Conservation (phyloP, 2,329 filamentous ascomycete species). For the Pseudogymnoascus sp. region DNA sequence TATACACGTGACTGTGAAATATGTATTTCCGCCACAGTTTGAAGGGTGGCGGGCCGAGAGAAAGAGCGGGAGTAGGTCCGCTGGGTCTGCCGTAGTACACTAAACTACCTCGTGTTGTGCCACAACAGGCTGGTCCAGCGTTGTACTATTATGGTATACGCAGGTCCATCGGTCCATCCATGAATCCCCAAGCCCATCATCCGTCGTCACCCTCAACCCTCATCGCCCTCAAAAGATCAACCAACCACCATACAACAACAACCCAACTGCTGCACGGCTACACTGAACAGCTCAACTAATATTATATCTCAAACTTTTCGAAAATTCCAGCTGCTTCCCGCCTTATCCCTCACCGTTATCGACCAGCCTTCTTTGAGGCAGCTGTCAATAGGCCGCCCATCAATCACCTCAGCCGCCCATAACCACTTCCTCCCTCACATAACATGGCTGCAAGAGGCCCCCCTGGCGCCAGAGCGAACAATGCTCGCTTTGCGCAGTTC, state of each 20-base stretch:
- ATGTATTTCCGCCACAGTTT: not conserved
- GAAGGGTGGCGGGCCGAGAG: not conserved
- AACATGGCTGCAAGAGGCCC: constrained; percentile 76
- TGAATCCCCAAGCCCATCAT: constrained; percentile 3
- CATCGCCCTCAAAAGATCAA: not conserved
- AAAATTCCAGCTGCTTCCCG: not conserved
- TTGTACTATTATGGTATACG: not conserved
- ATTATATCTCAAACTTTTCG: not conserved
- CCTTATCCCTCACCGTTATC: not conserved
- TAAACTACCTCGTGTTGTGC: not conserved
- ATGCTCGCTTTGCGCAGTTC: constrained; percentile 94
- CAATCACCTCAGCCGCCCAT: not conserved
- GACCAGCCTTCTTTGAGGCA: not conserved
- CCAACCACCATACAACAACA: constrained; percentile 1
- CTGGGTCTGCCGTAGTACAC: not conserved
- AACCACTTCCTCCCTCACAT: not conserved
- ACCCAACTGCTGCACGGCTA: constrained; percentile 1
- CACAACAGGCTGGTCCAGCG: not conserved
- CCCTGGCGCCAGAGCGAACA: constrained; percentile 52
- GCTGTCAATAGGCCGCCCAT: not conserved
- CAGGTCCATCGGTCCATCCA: not conserved
- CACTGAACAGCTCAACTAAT: not conserved
- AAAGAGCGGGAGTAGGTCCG: not conserved
- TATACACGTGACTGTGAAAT: not conserved
- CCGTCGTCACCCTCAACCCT: not conserved